Evolutionary conservation across 371 early-diverging fungal genomes (phyloP).

Genomic region (Mucor sp.): DNA sequence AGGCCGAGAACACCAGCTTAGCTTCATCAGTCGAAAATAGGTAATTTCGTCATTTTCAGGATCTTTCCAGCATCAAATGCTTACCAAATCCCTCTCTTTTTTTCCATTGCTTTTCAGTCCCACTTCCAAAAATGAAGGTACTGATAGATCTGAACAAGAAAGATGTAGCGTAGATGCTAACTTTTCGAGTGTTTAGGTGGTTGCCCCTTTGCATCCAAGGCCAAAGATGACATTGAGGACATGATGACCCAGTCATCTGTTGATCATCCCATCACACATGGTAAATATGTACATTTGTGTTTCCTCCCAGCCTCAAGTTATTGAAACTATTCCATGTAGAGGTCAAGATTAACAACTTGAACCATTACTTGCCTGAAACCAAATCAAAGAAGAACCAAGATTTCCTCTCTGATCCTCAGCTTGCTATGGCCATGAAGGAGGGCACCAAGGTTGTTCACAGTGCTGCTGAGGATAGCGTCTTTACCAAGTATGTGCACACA

Average conservation of each 20-base stretch:
- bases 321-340: background rate
- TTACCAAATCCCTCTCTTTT: background rate
- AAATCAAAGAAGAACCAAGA: slow-evolving; percentile 15
- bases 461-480: slow-evolving; percentile 58
- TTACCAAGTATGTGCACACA: slow-evolving; percentile 45
- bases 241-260: slow-evolving; percentile 17
- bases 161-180: background rate
- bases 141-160: background rate
- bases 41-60: background rate
- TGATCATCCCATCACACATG: background rate
- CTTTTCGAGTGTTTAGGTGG: background rate
- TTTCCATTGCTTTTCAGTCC: background rate
- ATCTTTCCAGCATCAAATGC: background rate
- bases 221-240: slow-evolving; percentile 10
- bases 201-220: slow-evolving; percentile 13
- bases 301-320: background rate
- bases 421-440: slow-evolving; percentile 52
- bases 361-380: slow-evolving; percentile 18
- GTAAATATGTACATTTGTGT: background rate
- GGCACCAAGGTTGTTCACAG: slow-evolving; percentile 60
- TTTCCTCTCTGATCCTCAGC: slow-evolving; percentile 33
- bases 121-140: background rate
- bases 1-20: background rate
- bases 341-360: slow-evolving; percentile 10
- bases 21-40: background rate